Evolutionary conservation across 2,329 filamentous ascomycete genomes (phyloP).

Genomic region (Pseudocercospora macadamiae): DNA sequence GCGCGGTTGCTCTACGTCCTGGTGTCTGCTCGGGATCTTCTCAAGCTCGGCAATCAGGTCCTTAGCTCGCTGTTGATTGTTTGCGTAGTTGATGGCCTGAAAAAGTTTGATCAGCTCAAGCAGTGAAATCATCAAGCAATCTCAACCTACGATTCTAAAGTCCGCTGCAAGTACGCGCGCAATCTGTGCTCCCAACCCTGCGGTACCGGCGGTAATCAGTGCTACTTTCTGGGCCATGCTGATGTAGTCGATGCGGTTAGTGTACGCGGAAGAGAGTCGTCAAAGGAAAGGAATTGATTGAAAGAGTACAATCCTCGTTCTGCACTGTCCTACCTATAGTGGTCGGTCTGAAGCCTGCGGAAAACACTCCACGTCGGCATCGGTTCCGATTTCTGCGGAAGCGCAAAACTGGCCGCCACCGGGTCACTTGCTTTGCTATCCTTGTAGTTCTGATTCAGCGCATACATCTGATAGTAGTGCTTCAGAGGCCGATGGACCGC

Average conservation of each 20-base stretch:
- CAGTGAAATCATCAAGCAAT: neutral
- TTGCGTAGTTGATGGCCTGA: conserved; percentile 53
- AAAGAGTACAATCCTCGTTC: neutral
- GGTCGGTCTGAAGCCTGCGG: neutral
- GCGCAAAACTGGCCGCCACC: neutral
- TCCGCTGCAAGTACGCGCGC: conserved; percentile 51
- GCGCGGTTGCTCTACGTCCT: conserved; percentile 20
- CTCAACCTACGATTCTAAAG: conserved; percentile 46
- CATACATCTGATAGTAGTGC: no score
- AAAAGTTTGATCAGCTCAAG: neutral
- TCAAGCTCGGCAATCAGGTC: conserved; percentile 47
- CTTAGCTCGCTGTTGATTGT: conserved; percentile 47
- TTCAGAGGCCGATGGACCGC: no score
- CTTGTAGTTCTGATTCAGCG: no score
- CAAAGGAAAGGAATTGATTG: neutral
- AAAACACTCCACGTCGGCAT: neutral
- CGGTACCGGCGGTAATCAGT: conserved; percentile 54
- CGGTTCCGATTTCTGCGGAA: neutral
- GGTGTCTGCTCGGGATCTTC: conserved; percentile 36
- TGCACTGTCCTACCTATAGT: neutral
- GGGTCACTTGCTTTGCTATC: no score
- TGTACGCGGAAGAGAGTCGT: neutral
- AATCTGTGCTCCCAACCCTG: conserved; percentile 52
- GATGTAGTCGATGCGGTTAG: neutral
- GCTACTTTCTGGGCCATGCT: conserved; percentile 45